These are phyloP conservation scores for Cutaneotrichosporon cavernicola DNA, from an alignment of 1,284 basidiomycete species.

Conservation along the genomic window DNA sequence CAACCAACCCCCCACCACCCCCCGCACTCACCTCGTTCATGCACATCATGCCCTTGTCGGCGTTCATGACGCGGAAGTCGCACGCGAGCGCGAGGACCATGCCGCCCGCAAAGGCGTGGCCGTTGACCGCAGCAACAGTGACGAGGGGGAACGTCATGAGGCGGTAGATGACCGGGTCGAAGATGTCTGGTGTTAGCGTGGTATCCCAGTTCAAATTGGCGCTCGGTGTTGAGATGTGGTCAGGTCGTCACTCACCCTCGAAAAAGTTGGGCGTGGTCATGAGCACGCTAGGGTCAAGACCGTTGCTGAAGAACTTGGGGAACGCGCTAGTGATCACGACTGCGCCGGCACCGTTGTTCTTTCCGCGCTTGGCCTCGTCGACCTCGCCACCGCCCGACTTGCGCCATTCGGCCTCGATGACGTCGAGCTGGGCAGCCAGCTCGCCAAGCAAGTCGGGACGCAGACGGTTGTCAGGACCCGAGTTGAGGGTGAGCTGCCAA, in stretches of 20 bases:
- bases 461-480: constrained; percentile 52
- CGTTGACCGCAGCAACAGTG: constrained; percentile 84
- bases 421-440: constrained; percentile 61
- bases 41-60: constrained; percentile 75
- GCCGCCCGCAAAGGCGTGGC: constrained; percentile 83
- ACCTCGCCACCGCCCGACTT: constrained; percentile 52
- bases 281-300: constrained; percentile 64
- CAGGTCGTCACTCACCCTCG: constrained; percentile 58
- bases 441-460: constrained; percentile 43
- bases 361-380: constrained; percentile 52
- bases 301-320: constrained; percentile 88
- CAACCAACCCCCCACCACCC: no score
- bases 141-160: constrained; percentile 55
- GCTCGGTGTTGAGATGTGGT: no score
- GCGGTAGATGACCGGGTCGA: constrained; percentile 46
- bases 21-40: constrained; percentile 77
- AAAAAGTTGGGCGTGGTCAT: constrained; percentile 68
- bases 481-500: constrained; percentile 46
- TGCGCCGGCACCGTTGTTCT: constrained; percentile 58
- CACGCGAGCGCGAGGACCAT: constrained; percentile 77
- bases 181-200: constrained; percentile 41
- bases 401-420: constrained; percentile 77
- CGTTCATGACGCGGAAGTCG: constrained; percentile 88
- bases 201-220: no score
- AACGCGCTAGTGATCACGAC: constrained; percentile 71